Conservation (phyloP, 345 rosid genomes). For the Citrus sinensis region DVS_A1.0 CM039162.1:26832501-26833000, state of each 20-base stretch:
- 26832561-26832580: slow-evolving; percentile 83
- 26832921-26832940: slow-evolving; percentile 40
- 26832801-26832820: neutral
- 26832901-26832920: slow-evolving; percentile 62
- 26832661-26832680: neutral
- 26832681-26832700: neutral
- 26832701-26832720: neutral
- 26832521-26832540: slow-evolving; percentile 76
- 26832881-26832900: slow-evolving; percentile 88
- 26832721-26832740: neutral
- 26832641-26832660: neutral
- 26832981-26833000: slow-evolving; percentile 78
- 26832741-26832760: neutral
- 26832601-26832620: neutral
- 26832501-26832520: slow-evolving; percentile 89
- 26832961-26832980: slow-evolving; percentile 63
- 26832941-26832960: slow-evolving; percentile 48
- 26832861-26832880: slow-evolving; percentile 73
- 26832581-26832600: neutral
- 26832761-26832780: neutral
- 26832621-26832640: neutral
- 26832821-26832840: slow-evolving; percentile 63
- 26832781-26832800: no score
- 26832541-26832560: slow-evolving; percentile 75
- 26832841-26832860: slow-evolving; percentile 78